Percentiles rank a stretch among this genome's conserved stretches.
Conservation (phyloP, 2,329 filamentous ascomycete genomes). For the Penicillium occitanis region DNA sequence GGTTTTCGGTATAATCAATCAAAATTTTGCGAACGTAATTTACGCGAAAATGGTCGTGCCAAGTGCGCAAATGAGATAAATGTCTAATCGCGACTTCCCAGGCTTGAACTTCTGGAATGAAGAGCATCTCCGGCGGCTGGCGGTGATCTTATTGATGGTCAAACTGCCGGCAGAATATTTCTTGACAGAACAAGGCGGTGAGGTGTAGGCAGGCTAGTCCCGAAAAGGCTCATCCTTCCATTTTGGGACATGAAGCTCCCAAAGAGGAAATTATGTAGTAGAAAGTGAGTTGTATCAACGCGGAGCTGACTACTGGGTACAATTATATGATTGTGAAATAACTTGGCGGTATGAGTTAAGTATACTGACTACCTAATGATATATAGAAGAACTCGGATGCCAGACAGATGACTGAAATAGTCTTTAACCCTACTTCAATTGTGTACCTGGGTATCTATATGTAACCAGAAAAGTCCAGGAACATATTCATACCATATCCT, state of each 20-base stretch:
- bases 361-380: too few species aligned
- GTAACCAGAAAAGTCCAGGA: too few species aligned
- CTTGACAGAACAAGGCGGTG: slow-evolving; percentile 9
- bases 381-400: not conserved
- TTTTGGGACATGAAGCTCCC: not conserved
- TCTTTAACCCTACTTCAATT: too few species aligned
- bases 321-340: too few species aligned
- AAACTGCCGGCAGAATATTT: slow-evolving; percentile 19
- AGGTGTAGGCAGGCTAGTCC: not conserved
- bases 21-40: not conserved
- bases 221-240: not conserved
- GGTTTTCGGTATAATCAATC: not conserved
- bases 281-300: too few species aligned
- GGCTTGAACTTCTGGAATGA: not conserved
- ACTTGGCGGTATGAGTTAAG: not conserved
- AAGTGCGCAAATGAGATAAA: not conserved
- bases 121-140: not conserved
- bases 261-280: slow-evolving; percentile 2
- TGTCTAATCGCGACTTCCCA: not conserved
- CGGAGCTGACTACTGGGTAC: too few species aligned
- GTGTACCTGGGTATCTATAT: too few species aligned
- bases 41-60: not conserved
- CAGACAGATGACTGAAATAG: too few species aligned
- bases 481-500: too few species aligned
- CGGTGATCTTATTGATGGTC: not conserved